Evolutionary conservation across 176 grass and related monocot species (phyloP).

Genomic region (Ampelocalamus luodianensis): DNA sequence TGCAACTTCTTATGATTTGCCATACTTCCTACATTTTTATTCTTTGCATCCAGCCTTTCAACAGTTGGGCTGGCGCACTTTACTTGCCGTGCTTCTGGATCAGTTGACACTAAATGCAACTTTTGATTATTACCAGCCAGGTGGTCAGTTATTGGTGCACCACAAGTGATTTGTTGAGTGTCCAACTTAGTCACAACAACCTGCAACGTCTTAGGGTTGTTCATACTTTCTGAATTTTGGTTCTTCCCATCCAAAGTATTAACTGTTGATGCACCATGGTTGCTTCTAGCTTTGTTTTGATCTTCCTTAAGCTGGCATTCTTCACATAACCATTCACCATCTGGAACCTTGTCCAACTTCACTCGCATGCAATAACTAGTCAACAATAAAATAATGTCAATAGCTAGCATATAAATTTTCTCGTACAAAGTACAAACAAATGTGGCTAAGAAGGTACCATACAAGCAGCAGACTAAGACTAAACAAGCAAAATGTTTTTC

Average conservation of each 20-base stretch:
- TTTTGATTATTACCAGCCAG: conserved; percentile 45
- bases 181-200: conserved; percentile 43
- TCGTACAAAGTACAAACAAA: conserved; percentile 15
- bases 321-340: conserved; percentile 96
- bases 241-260: conserved; percentile 47
- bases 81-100: conserved; percentile 29
- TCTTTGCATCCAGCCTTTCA: conserved; percentile 51
- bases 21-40: conserved; percentile 40
- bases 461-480: conserved; percentile 17
- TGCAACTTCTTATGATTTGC: conserved; percentile 53
- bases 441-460: conserved; percentile 8
- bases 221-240: conserved; percentile 50
- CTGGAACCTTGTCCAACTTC: conserved; percentile 87
- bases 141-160: conserved; percentile 35
- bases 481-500: conserved; percentile 30
- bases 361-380: conserved; percentile 95
- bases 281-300: conserved; percentile 43
- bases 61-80: conserved; percentile 42
- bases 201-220: conserved; percentile 47
- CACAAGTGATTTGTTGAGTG: conserved; percentile 30
- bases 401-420: conserved; percentile 24
- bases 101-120: conserved; percentile 31
- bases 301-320: conserved; percentile 82
- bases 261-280: neutral
- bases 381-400: conserved; percentile 49